phyloP scores from a whole-genome alignment of 805 yeast species.

The Torulaspora gathmanii region DNA sequence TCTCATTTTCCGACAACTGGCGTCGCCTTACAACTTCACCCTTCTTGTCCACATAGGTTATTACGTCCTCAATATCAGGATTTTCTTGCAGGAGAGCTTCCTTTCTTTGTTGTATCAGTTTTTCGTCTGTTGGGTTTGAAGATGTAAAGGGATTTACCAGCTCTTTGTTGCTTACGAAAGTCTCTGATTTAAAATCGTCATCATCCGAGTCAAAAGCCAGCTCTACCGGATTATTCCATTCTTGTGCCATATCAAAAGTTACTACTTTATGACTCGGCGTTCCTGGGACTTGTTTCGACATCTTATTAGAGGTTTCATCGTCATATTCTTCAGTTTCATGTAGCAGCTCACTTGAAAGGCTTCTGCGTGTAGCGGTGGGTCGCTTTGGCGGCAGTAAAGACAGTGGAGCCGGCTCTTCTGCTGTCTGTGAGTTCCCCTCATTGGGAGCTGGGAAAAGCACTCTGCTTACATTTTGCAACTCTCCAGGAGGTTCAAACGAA shows the following conservation, averaged over 20 bases:
- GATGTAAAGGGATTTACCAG: constrained; percentile 18
- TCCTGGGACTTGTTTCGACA: constrained; percentile 25
- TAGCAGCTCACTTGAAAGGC: constrained; percentile 5
- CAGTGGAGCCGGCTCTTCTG: constrained; percentile 4
- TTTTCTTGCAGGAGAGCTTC: constrained; percentile 15
- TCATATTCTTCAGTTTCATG: constrained; percentile 17
- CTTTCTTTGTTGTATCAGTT: constrained; percentile 16
- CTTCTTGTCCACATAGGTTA: constrained; percentile 32
- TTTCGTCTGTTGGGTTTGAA: constrained; percentile 11
- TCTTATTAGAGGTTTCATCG: constrained; percentile 12
- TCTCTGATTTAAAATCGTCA: constrained; percentile 10
- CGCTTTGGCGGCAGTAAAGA: constrained; percentile 22
- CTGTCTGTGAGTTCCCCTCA: constrained; percentile 4
- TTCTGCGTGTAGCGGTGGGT: constrained; percentile 18
- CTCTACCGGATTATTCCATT: constrained; percentile 34
- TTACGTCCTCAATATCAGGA: constrained; percentile 25
- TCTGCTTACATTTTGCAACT: constrained; percentile 21
- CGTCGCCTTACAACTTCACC: constrained; percentile 32
- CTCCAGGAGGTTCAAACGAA: constrained; percentile 13
- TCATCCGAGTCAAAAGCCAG: constrained; percentile 15
- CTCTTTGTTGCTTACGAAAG: not conserved
- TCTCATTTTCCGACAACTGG: constrained; percentile 22
- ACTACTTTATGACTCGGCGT: constrained; percentile 39
- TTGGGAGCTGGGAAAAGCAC: constrained; percentile 24
- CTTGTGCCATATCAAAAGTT: constrained; percentile 30